Conservation (phyloP, 2,329 filamentous ascomycete species). For the Fusarium sp. region DNA sequence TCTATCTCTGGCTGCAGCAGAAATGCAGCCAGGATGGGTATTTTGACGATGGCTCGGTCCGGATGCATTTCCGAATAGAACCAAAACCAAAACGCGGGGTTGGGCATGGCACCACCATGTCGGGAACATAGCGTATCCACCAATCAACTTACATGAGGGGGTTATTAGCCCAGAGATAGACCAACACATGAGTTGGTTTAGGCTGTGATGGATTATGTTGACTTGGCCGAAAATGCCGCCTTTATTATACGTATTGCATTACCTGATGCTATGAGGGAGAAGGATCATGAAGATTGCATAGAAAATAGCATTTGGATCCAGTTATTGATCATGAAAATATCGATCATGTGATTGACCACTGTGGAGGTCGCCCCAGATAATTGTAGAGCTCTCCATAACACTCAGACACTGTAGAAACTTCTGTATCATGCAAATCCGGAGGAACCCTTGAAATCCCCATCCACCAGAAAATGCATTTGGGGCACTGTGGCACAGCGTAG, state of each 20-base stretch:
- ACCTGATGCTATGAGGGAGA: not conserved
- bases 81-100: constrained; percentile 36
- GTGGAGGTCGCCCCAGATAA: constrained; percentile 14
- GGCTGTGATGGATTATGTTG: not conserved
- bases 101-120: constrained; percentile 15
- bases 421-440: constrained; percentile 20
- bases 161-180: constrained; percentile 13
- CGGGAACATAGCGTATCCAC: constrained; percentile 30
- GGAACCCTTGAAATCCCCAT: not conserved
- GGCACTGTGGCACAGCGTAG: constrained; percentile 24
- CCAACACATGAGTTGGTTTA: not conserved
- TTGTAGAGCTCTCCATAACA: not conserved
- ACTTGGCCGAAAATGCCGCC: constrained; percentile 14
- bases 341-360: constrained; percentile 9
- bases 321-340: not conserved
- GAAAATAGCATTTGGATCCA: not conserved
- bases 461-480: constrained; percentile 11
- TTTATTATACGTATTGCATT: constrained; percentile 1
- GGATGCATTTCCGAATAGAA: constrained; percentile 23
- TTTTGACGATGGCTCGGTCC: constrained; percentile 23
- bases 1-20: constrained; percentile 21
- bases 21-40: constrained; percentile 11
- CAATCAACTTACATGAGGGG: constrained; percentile 48
- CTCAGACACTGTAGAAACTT: constrained; percentile 1
- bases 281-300: constrained; percentile 5